A percentile compares a stretch with the other conserved stretches of the same genome.
These are phyloP conservation scores for Boletus sp. DNA, from an alignment of 768 basidiomycete genomes.

Conservation along the genomic window DNA sequence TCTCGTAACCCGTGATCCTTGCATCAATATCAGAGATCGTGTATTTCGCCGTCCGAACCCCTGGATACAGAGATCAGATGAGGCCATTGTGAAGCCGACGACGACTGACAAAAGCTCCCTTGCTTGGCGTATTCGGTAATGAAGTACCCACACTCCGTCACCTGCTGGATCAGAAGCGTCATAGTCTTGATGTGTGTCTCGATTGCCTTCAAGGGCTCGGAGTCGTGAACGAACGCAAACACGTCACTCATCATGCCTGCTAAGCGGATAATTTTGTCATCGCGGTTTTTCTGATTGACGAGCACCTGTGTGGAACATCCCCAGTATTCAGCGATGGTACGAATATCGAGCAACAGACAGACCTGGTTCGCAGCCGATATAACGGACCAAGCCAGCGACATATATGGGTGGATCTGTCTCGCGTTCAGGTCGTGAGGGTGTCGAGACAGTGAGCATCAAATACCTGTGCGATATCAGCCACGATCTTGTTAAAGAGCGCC, in stretches of 20 bases:
- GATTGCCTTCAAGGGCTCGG: not conserved
- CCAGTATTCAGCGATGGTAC: not conserved
- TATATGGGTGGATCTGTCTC: too few species aligned
- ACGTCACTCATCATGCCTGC: not conserved
- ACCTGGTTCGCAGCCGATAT: too few species aligned
- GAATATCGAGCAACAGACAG: not conserved
- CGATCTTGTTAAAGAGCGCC: not conserved
- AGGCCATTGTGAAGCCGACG: not conserved
- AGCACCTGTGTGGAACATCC: not conserved
- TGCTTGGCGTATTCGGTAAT: not conserved
- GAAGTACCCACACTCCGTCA: constrained; percentile 9
- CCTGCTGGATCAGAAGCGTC: constrained; percentile 2
- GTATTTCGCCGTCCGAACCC: not conserved
- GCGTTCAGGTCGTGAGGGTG: not conserved
- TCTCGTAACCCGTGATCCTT: too few species aligned
- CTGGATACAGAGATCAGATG: not conserved
- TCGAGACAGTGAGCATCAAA: not conserved
- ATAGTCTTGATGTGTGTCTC: not conserved
- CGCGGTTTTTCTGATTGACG: not conserved
- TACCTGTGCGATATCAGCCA: not conserved
- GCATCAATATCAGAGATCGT: too few species aligned
- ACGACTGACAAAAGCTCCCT: not conserved
- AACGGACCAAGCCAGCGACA: too few species aligned
- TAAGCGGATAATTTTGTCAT: not conserved
- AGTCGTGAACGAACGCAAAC: not conserved